phyloP scores from a whole-genome alignment of 192 early-diverging fungal species.

The Pilobolus umbonatus region DNA sequence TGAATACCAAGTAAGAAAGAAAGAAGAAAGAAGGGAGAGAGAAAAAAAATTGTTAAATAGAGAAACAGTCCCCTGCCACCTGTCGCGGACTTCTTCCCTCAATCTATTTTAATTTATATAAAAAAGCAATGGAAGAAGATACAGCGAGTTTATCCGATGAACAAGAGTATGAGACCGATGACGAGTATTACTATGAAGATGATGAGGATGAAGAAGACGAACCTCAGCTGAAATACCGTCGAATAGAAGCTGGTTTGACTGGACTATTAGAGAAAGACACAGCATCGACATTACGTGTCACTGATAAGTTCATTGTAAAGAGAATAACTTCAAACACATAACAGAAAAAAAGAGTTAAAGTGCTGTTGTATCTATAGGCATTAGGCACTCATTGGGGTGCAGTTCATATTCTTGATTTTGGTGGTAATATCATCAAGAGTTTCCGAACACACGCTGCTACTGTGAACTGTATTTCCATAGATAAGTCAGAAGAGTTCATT shows the following conservation, averaged over 20 bases:
- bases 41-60: neutral
- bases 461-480: conserved; percentile 85
- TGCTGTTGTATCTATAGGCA: conserved; percentile 38
- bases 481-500: conserved; percentile 80
- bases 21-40: neutral
- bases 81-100: neutral
- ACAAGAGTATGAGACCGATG: conserved; percentile 47
- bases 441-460: conserved; percentile 82
- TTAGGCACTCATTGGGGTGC: conserved; percentile 91
- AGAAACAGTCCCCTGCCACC: neutral
- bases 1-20: neutral
- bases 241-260: conserved; percentile 69
- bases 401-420: conserved; percentile 86
- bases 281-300: conserved; percentile 74
- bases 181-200: conserved; percentile 38
- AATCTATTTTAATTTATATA: neutral
- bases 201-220: conserved; percentile 81
- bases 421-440: conserved; percentile 83
- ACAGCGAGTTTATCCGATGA: conserved; percentile 52
- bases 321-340: neutral
- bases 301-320: conserved; percentile 79
- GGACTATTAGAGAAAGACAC: conserved; percentile 84
- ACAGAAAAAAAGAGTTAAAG: neutral
- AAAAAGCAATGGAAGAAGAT: conserved; percentile 1
- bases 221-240: conserved; percentile 86